Evolutionary conservation across 2,329 filamentous ascomycete species (phyloP).

Genomic region (Helotiales sp.): DNA sequence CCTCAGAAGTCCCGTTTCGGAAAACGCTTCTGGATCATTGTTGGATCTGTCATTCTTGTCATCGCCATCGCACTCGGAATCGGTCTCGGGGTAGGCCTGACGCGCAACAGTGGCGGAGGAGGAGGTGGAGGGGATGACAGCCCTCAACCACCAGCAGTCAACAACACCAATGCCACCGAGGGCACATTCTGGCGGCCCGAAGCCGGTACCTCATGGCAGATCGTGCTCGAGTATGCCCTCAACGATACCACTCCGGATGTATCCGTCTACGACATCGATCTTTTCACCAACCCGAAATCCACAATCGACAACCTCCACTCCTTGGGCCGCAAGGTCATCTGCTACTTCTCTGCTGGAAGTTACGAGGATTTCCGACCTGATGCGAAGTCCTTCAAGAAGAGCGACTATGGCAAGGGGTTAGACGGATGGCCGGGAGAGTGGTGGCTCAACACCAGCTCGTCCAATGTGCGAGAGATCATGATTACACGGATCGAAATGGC

Average conservation of each 20-base stretch:
- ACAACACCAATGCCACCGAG: conserved; percentile 21
- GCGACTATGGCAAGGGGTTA: conserved; percentile 62
- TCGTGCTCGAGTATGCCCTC: conserved; percentile 22
- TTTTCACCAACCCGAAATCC: conserved; percentile 51
- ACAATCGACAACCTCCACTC: conserved; percentile 55
- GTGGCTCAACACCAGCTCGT: conserved; percentile 67
- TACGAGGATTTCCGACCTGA: conserved; percentile 69
- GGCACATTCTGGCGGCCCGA: conserved; percentile 26
- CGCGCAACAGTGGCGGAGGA: conserved; percentile 22
- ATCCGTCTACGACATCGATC: conserved; percentile 47
- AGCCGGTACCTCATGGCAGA: conserved; percentile 29
- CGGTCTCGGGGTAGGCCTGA: conserved; percentile 61
- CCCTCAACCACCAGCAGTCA: conserved; percentile 13
- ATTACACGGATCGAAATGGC: conserved; percentile 62
- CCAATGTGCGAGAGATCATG: conserved; percentile 69
- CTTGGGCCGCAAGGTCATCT: conserved; percentile 66
- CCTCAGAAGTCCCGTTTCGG: conserved; percentile 5
- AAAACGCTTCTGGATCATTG: conserved; percentile 30
- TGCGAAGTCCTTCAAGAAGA: conserved; percentile 53
- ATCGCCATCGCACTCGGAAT: conserved; percentile 42
- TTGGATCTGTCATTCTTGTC: conserved; percentile 17
- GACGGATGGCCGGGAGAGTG: conserved; percentile 70
- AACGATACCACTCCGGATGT: conserved; percentile 19
- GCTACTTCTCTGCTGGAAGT: conserved; percentile 76
- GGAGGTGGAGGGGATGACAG: conserved; percentile 2